Percentiles rank a stretch among this genome's conserved stretches.
These are phyloP conservation scores for Neurospora tetraspora DNA, from an alignment of 495 filamentous ascomycete genomes.

Conservation along the genomic window DNA sequence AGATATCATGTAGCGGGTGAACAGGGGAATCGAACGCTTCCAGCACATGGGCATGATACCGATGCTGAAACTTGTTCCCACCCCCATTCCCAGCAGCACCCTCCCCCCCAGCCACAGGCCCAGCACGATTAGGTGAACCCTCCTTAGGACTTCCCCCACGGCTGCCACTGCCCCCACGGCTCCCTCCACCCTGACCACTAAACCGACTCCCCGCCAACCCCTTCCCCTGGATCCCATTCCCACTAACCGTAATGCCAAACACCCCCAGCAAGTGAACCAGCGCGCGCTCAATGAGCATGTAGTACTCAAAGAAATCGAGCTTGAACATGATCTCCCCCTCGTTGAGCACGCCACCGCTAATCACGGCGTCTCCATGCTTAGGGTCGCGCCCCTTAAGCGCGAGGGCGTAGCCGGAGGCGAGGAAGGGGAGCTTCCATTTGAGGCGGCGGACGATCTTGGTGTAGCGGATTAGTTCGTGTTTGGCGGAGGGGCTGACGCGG, in stretches of 20 bases:
- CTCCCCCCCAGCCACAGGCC: neutral
- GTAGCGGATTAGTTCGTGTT: constrained; percentile 42
- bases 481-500: constrained; percentile 13
- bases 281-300: constrained; percentile 54
- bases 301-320: constrained; percentile 61
- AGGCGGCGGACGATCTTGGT: constrained; percentile 47
- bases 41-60: constrained; percentile 57
- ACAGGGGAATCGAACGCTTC: constrained; percentile 37
- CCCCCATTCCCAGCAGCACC: neutral
- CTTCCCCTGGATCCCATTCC: neutral
- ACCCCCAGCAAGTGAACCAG: constrained; percentile 51
- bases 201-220: constrained; percentile 1
- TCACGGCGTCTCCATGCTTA: constrained; percentile 8
- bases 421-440: constrained; percentile 50
- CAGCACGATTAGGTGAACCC: neutral
- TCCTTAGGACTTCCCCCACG: constrained; percentile 1
- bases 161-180: constrained; percentile 4
- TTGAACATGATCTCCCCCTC: constrained; percentile 57
- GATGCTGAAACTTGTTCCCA: constrained; percentile 23
- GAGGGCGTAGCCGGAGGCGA: constrained; percentile 41
- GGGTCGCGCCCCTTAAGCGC: constrained; percentile 26
- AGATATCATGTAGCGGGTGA: constrained; percentile 40
- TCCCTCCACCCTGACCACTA: neutral
- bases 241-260: constrained; percentile 41
- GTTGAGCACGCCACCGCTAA: constrained; percentile 5